Base-by-base conservation (phyloP, 2,329 filamentous ascomycete species). In the Aaosphaeria arxii region DNA sequence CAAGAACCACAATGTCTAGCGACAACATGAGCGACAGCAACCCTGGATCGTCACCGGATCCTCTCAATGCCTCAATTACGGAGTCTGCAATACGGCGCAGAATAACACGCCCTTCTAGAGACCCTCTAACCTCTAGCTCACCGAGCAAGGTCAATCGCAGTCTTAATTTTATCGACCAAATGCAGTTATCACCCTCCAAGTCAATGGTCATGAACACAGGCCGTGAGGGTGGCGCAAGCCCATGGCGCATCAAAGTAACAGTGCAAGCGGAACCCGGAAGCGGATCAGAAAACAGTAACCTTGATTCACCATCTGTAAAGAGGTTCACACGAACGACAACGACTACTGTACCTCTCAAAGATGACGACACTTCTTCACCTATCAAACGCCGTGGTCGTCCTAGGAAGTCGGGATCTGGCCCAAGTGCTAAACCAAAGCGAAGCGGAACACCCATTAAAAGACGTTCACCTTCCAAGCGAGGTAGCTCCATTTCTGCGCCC, bases 171-270 rank as follows among this genome's bases (percentile, higher is more conserved):
- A 52, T 52, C 0, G 63, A 60, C 31, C 53, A 47, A 33, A 44
- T 35, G 7, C 51, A 64, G n/a, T 56, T 55, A 5, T 66, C 66
- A 7, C 75, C 75, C 1, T 62, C 68, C 41, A 77, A 77, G 49
- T 74, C 74, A 1, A 70, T 77, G 59, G 59, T 75, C 39, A 51
- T 78, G 54, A 70, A 71, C 50, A 73, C 74, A 6, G 70, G 68
- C 13, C 57, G 66, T 11, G 56, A 61, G 9, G 62, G 61, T 11
- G 68, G 64, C 45, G 66, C 63, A 30, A 77, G 72, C 54, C 75
- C 75, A 17, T 77, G 73, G 74, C 69, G 71, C 48, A 75, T 78
- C 61, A 76, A 74, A 47, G 75, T 78, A 46, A 78, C 76, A 1
- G 75, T 78, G 7, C 64, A 78, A 53, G 74, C 75, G 11, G 73